Conservation (phyloP, 495 filamentous ascomycete species). For the Tuber melanosporum region DNA sequence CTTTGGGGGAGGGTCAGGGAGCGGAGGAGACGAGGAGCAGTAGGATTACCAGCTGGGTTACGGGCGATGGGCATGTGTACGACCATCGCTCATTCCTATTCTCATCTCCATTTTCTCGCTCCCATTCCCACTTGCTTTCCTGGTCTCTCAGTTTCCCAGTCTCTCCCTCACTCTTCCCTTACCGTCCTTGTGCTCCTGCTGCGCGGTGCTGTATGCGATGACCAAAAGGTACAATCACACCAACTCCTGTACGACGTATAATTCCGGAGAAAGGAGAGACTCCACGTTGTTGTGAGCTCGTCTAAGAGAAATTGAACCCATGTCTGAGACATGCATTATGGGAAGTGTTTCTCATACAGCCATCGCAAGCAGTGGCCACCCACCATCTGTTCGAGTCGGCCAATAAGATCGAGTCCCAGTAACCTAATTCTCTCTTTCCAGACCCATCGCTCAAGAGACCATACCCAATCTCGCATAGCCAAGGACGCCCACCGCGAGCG, state of each 20-base stretch:
- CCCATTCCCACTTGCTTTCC: neutral
- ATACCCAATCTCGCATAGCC: conserved; percentile 38
- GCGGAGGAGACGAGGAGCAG: neutral
- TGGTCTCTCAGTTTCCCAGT: neutral
- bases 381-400: conserved; percentile 17
- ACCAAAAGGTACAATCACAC: conserved; percentile 11
- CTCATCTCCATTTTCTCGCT: neutral
- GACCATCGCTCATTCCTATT: neutral
- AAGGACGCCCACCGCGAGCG: conserved; percentile 34
- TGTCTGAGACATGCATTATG: conserved; percentile 26
- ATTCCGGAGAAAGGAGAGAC: conserved; percentile 25
- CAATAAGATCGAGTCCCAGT: conserved; percentile 33
- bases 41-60: neutral
- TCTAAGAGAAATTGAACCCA: conserved; percentile 15
- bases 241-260: conserved; percentile 22
- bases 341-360: conserved; percentile 20
- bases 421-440: conserved; percentile 40
- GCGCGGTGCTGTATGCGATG: neutral
- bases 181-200: neutral
- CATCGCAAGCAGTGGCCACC: conserved; percentile 33
- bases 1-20: neutral
- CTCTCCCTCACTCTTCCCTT: neutral
- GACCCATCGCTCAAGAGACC: conserved; percentile 32
- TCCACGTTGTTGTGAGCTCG: conserved; percentile 26
- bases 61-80: neutral